These are phyloP conservation scores for Omphalea diandra DNA, from an alignment of 441 rosid species.

Conservation along the genomic window DNA sequence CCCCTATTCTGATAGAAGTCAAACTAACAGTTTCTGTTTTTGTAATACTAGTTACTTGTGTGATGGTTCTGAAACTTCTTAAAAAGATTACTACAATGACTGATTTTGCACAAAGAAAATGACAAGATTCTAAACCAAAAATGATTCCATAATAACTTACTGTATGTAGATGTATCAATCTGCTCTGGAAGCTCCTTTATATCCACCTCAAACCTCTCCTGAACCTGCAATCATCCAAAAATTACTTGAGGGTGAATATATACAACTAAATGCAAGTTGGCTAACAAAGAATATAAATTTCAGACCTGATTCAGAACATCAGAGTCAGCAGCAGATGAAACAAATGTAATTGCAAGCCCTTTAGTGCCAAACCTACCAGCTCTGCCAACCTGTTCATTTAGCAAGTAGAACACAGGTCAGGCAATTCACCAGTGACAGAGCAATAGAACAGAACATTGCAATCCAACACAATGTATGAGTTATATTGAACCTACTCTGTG, in stretches of 20 bases:
- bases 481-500: constrained; percentile 63
- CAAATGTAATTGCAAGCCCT: constrained; percentile 96
- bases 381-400: constrained; percentile 72
- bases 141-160: constrained; percentile 40
- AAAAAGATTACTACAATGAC: neutral
- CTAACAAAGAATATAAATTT: neutral
- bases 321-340: constrained; percentile 86
- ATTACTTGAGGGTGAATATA: neutral
- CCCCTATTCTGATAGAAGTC: too few species aligned
- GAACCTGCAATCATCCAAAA: constrained; percentile 52
- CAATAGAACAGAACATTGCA: neutral
- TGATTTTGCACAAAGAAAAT: too few species aligned
- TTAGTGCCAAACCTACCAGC: constrained; percentile 99
- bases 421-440: neutral
- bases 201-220: constrained; percentile 96
- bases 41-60: too few species aligned
- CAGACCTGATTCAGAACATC: constrained; percentile 88
- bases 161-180: constrained; percentile 97
- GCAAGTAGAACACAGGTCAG: neutral
- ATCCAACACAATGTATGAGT: neutral
- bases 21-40: too few species aligned
- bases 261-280: neutral
- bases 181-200: constrained; percentile 98
- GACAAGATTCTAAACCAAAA: neutral
- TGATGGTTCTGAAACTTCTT: neutral